Evolutionary conservation across 805 yeast genomes (phyloP).

Genomic region (Ogataea ganodermae): DNA sequence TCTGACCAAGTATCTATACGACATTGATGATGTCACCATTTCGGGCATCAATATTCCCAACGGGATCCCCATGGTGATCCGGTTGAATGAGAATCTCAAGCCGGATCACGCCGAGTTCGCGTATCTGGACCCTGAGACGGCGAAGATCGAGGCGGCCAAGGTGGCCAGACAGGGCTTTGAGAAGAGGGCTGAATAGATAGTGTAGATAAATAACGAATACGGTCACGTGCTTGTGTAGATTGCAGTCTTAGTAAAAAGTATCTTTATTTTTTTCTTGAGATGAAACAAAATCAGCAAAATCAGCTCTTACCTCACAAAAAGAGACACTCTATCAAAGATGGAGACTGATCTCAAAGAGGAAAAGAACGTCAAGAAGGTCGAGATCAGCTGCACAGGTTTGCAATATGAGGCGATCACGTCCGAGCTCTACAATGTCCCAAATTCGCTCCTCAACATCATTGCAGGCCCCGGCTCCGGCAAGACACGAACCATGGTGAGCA

Average conservation of each 20-base stretch:
- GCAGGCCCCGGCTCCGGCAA: slow-evolving; percentile 83
- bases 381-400: slow-evolving; percentile 13
- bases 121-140: slow-evolving; percentile 80
- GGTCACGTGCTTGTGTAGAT: too few species aligned
- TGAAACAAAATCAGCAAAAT: not conserved
- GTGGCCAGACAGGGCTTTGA: slow-evolving; percentile 75
- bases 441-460: slow-evolving; percentile 48
- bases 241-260: too few species aligned
- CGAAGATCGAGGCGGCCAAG: slow-evolving; percentile 74
- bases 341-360: not conserved
- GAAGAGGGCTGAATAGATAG: not conserved
- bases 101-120: slow-evolving; percentile 44
- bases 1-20: slow-evolving; percentile 65
- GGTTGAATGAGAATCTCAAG: slow-evolving; percentile 47
- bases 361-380: slow-evolving; percentile 8
- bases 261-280: not conserved
- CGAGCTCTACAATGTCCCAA: slow-evolving; percentile 37
- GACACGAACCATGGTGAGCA: slow-evolving; percentile 56
- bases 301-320: too few species aligned
- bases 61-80: slow-evolving; percentile 76
- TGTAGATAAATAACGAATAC: not conserved
- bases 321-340: too few species aligned
- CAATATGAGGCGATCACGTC: slow-evolving; percentile 41
- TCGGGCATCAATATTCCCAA: slow-evolving; percentile 79
- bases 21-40: slow-evolving; percentile 65